Evolutionary conservation across 495 filamentous ascomycete genomes (phyloP), one percentile per base, ranked within the genome.

Genomic region (Aspergillus cristatus): DNA sequence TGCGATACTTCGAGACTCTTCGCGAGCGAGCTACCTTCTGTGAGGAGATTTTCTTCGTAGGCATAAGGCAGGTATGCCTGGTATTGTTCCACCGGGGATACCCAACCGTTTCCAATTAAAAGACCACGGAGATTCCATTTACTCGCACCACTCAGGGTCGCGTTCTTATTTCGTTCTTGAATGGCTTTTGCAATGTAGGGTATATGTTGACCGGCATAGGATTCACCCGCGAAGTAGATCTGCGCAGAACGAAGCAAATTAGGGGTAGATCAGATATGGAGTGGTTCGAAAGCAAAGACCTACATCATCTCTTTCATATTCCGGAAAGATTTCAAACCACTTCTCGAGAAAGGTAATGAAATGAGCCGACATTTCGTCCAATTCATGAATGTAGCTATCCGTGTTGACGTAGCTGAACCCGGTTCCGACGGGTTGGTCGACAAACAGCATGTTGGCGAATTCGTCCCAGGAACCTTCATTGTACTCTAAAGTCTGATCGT

Each of bases 31-130:
- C 75, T 81, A 28, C 76, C 84, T 42, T 76, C 71, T 39, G 80
- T 32, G 7, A 97, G 55, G 16, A 96, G 50, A 3, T 78, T 81
- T 47, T 78, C 72, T 39, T 84, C 71, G 61, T 86, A 89, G 14
- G 79, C 79, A 52, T 76, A 95, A 13, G 75, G 65, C 14, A 94
- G 67, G 48, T 95, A 94, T 2, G 90, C 71, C n/a, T 81, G 76
- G 54, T 97, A 98, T 56, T 98, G 91, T 36, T 94, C 84, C 4
- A 61, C 56, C 1, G 89, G 87, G 2, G 88, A 84, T 44, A 97
- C 87, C 93, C 93, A 98, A 14, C 90, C 91, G 54, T 97, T 98
- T 24, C 91, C 91, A 41, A 98, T 98, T 12, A 98, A 56, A 25
- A 98, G 69, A 12, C 93, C 93, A 40, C 74, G 67, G n/a, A 98